Base-by-base conservation (phyloP, 139 green algal species). In the Picochlorum sp. region DNA sequence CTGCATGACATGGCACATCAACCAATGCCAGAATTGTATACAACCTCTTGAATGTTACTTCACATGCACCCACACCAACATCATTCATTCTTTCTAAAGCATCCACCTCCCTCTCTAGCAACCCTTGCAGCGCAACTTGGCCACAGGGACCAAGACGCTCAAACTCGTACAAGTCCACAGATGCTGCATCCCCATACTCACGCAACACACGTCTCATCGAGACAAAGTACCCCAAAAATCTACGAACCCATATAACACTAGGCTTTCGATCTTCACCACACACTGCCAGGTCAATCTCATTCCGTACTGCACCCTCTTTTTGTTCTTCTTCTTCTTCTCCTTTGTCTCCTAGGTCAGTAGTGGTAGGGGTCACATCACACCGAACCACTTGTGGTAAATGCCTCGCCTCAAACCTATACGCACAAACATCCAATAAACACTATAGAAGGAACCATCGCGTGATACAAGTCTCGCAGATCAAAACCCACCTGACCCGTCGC, bases 21-120 rank as follows among this genome's bases (percentile, higher is more conserved):
- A 87, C 30, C 9, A 62, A 38, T n/a, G 71, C 66, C 4, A 66
- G 61, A 32, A 86, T 56, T 13, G 80, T 77, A 59, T 83, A 86
- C 45, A 86, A 65, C 61, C 11, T 26, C 18, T 63, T 56, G 2
- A 44, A 16, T 8, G 51, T 38, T 13, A 34, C 23, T 30, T 23
- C 13, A 34, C 13, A 59, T 59, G 71, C n/a, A 23, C n/a, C 10
- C 47, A 20, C n/a, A 20, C 18, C 47, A 56, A 11, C 15, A 26
- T 56, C 11, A 56, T 20, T 56, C 18, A 26, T 21, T 56, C 47
- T 21, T 20, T 26, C n/a, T 18, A 20, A 26, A 13, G 18, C 47
- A 56, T 10, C 0, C 18, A 56, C n/a, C n/a, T 41, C 34, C 34
- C 8, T 14, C 34, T 41, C 34, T 11, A 41, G 8, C 8, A 41